Base-by-base conservation (phyloP, 139 green algal genomes). In the Raphidocelis subcapitata region DNA sequence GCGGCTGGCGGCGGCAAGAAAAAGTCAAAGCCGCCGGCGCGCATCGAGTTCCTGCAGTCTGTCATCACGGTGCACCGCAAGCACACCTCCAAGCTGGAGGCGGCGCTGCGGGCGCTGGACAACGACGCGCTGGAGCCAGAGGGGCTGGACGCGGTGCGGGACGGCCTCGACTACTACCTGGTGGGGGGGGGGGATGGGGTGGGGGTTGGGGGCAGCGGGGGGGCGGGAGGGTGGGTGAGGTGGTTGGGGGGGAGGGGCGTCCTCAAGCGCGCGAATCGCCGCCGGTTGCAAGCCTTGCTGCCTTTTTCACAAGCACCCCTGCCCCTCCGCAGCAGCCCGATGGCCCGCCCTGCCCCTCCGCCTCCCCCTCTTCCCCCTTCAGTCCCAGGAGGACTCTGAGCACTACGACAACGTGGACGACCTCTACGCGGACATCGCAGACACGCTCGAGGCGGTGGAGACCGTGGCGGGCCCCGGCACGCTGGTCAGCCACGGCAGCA, bases 41-140 rank as follows among this genome's bases (percentile, higher is more conserved):
- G 81, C 12, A 59, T 89, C 44, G 87, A 68, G 56, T 79, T 80
- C 65, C 76, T 92, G 55, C 84, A 93, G 65, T 81, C 87, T 56
- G 78, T 81, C 1, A 73, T 89, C 1, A 47, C 36, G n/a, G 73
- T 90, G 28, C 93, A 99, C 80, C 89, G 92, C 77, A 78, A 87
- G 66, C 94, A 98, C 84, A 85, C 94, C 5, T 66, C 62, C 23
- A 83, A 85, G 59, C 69, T 94, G 35, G 89, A 94, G 79, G 86
- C 92, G 78, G 78, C 94, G 68, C 81, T 99, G 70, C 84, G 96
- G n/a, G 92, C 97, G 76, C 84, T 99, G 44, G 95, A 99, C 84
- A 99, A 99, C 78, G 95, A 98, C 69, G 89, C 88, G 62, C 80
- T 95, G 26, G 56, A 36, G 33, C 76, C 85, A 16, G 89, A 95